Evolutionary conservation across 805 yeast species (phyloP), one percentile per base, ranked within the genome.

Genomic region (Wickerhamiella australiensis): DNA sequence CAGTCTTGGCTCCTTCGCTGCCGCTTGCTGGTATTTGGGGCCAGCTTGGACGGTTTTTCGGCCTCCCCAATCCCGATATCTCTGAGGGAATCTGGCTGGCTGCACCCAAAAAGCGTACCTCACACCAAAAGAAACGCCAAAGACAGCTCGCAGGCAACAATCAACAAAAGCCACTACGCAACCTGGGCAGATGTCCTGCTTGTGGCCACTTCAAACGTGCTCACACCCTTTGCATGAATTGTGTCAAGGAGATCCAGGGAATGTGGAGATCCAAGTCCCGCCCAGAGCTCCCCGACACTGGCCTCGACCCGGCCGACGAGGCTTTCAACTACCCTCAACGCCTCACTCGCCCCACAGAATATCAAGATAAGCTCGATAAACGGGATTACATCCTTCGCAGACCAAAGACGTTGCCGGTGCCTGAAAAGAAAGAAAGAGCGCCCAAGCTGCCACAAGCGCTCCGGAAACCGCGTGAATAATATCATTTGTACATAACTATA

Each of bases 191-290:
- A 64, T 90, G 98, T 64, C 96, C 97, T 2, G 82, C 95, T 0
- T 90, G 98, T 69, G 98, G 98, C 41, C 82, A 84, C 54, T 82
- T 78, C 58, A 92, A 90, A 68, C 75, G 96, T 61, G 79, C 92
- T 1, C 95, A 92, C 65, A 79, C 87, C 51, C 72, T 90, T 59
- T 90, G 98, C 68, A 85, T 86, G 94, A 77, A 83, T 61, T 90
- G 98, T 69, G 88, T 85, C 51, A 77, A 75, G 27, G 87, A 87
- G 62, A 82, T 92, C 61, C 80, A 78, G 63, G 70, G 75, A 51
- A 71, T 82, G 41, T 85, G 95, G 85, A 81, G 77, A 42, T 13
- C 33, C 29, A 51, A 55, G 29, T 64, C 61, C 37, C 52, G 57
- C 25, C 49, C 62, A 36, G 46, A 47, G 42, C 18, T 38, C 12